These are phyloP conservation scores for Mikania micrantha DNA, from an alignment of 129 eudicot genomes.

Conservation along the genomic window DNA sequence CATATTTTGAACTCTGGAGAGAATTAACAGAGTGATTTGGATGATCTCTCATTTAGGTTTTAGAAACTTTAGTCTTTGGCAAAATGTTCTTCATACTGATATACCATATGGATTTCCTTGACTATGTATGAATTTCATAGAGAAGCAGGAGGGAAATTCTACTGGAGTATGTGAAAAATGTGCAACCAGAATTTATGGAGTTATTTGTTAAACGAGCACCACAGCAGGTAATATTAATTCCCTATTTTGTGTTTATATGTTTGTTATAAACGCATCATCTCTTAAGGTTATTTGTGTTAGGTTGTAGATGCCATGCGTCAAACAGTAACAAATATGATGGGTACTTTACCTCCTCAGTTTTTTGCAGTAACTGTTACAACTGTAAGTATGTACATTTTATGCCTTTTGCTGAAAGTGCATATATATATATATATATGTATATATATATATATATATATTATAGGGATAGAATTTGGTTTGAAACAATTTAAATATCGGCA, in stretches of 20 bases:
- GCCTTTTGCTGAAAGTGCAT: background rate
- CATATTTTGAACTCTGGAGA: background rate
- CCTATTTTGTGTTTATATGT: background rate
- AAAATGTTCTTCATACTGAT: background rate
- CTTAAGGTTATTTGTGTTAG: conserved; percentile 27
- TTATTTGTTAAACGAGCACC: conserved; percentile 93
- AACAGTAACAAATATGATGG: conserved; percentile 97
- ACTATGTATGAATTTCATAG: conserved; percentile 24
- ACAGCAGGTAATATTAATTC: conserved; percentile 55
- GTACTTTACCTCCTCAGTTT: conserved; percentile 92
- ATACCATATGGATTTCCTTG: background rate
- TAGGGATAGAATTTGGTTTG: background rate
- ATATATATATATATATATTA: background rate
- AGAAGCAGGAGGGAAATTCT: conserved; percentile 83
- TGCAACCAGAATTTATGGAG: conserved; percentile 96
- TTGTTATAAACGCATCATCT: background rate
- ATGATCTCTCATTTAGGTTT: conserved; percentile 1
- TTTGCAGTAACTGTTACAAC: conserved; percentile 92
- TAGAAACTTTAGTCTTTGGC: background rate
- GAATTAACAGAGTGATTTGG: background rate
- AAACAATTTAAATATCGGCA: background rate
- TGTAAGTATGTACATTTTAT: conserved; percentile 40
- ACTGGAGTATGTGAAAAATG: conserved; percentile 83
- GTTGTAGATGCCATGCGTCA: conserved; percentile 99
- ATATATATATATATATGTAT: background rate